These are phyloP conservation scores for Phytophthora sp. DNA, from an alignment of 352 stramenopile species.

Conservation along the genomic window DNA sequence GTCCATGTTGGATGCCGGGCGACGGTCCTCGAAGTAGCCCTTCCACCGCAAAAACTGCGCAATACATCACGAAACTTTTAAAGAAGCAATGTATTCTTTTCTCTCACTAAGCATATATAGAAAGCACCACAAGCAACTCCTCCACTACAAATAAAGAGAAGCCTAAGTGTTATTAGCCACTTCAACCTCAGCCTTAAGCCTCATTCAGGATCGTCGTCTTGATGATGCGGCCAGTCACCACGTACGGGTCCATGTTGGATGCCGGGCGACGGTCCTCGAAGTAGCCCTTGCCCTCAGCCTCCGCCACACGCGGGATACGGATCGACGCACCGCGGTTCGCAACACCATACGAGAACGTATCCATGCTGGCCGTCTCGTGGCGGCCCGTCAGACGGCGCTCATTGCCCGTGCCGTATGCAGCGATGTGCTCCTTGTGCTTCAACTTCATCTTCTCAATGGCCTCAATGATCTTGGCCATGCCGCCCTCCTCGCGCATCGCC, in stretches of 20 bases:
- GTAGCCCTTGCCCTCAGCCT: constrained; percentile 93
- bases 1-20: constrained; percentile 98
- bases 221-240: constrained; percentile 97
- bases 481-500: constrained; percentile 94
- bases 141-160: constrained; percentile 22
- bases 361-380: constrained; percentile 96
- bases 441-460: constrained; percentile 98
- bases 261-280: constrained; percentile 96
- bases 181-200: constrained; percentile 60
- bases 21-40: constrained; percentile 96
- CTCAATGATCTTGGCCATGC: constrained; percentile 94
- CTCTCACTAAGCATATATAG: constrained; percentile 38
- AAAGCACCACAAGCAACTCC: constrained; percentile 14
- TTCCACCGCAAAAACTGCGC: too few species aligned
- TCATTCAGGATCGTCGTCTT: constrained; percentile 93
- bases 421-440: constrained; percentile 98
- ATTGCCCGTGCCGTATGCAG: constrained; percentile 96
- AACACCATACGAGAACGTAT: constrained; percentile 97
- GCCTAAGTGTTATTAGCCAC: neutral
- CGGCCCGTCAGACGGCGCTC: constrained; percentile 96
- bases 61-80: constrained; percentile 7
- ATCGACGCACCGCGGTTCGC: constrained; percentile 96
- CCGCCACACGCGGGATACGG: constrained; percentile 92
- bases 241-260: constrained; percentile 99
- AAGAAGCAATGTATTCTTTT: constrained; percentile 28